Evolutionary conservation across 371 early-diverging fungal species (phyloP), one percentile per base, ranked within the genome.

Genomic region (Apophysomyces variabilis): DNA sequence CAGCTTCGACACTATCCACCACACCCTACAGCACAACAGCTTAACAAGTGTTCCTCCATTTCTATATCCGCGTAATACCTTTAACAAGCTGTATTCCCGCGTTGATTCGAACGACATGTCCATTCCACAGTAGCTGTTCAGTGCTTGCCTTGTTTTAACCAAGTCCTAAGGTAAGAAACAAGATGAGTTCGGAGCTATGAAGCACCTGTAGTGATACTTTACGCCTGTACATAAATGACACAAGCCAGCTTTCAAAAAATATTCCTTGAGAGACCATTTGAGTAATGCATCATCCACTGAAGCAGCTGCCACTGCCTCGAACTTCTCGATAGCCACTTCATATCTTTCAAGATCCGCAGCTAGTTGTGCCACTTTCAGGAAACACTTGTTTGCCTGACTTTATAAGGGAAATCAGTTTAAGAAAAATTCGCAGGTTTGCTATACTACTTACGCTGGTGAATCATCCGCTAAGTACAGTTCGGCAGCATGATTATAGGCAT

Each of bases 191-290:
- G 13, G 43, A 9, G 13, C 5, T 50, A 21, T 16, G 13, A 38
- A 36, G 14, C 18, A 16, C 4, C 47, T 26, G 26, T 12, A 7
- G 12, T 13, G 39, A 69, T 11, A 62, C 71, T 21, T 67, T 80
- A 90, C 90, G 61, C 84, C 87, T 44, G 87, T 83, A 61, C 88
- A 89, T 47, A 97, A 80, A 69, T 93, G 89, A 74, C 98, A 97
- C 64, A 98, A 78, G 12, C 95, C 96, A 7, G 97, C 96, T 77
- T 96, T 96, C 70, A 97, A 84, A 60, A 97, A 91, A 79, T 96
- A 96, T 57, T 96, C 97, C 68, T 95, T 94, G 57, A 96, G 81
- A 11, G 95, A 94, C 94, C 95, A 98, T 79, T 95, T 95, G 57
- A 95, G 89, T 32, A 98, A 83, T 64, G 90, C 86, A 78, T 95